Conservation (phyloP, 257 asterid genomes). For the Rauvolfia tetraphylla region DNA sequence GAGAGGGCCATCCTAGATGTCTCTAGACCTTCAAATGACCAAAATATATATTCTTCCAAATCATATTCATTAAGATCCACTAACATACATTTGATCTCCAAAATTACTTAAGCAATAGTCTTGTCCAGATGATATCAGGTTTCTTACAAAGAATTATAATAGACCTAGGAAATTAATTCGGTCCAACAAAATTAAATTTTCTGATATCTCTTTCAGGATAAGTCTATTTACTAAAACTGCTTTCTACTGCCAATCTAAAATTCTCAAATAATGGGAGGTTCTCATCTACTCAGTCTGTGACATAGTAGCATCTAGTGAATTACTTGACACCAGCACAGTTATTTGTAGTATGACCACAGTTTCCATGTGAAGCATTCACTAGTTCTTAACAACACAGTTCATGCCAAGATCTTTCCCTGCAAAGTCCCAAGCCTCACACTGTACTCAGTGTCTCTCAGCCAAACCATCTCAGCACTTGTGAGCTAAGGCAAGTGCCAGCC, state of each 20-base stretch:
- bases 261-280: not conserved
- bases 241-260: not conserved
- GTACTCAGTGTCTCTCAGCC: not conserved
- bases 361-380: not conserved
- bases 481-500: not conserved
- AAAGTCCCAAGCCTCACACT: not conserved
- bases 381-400: not conserved
- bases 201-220: not conserved
- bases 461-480: not conserved
- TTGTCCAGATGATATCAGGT: not conserved
- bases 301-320: not conserved
- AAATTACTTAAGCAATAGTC: not conserved
- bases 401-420: not conserved
- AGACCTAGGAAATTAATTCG: too few species aligned
- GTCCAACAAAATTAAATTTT: too few species aligned
- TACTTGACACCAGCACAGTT: not conserved
- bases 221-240: too few species aligned
- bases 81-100: not conserved
- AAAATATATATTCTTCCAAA: not conserved
- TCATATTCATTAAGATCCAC: not conserved
- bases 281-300: too few species aligned
- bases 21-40: not conserved
- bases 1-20: too few species aligned
- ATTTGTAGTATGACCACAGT: not conserved
- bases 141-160: too few species aligned